These are phyloP conservation scores for Fusarium agapanthi DNA, from an alignment of 2,329 filamentous ascomycete genomes.

Conservation along the genomic window DNA sequence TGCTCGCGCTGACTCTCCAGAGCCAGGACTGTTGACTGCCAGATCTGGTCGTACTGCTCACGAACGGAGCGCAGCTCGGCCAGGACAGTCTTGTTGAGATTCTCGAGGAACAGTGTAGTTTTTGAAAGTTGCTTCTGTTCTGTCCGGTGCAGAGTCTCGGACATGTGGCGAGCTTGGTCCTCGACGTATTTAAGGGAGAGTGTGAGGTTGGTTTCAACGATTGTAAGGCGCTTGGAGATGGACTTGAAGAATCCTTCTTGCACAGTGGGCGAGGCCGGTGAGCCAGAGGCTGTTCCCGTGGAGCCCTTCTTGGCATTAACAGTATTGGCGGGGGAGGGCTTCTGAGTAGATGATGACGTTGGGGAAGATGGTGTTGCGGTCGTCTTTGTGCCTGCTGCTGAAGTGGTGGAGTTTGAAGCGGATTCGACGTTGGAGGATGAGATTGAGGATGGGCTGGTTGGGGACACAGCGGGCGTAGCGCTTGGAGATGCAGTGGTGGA, in stretches of 20 bases:
- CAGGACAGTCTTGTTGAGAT: constrained; percentile 87
- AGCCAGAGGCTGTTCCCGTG: constrained; percentile 40
- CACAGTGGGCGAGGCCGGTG: constrained; percentile 73
- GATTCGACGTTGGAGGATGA: constrained; percentile 22
- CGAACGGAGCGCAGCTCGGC: constrained; percentile 80
- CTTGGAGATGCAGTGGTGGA: constrained; percentile 19
- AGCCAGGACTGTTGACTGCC: constrained; percentile 93
- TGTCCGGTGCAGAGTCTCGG: constrained; percentile 85
- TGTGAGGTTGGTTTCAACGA: constrained; percentile 91
- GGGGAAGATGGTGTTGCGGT: constrained; percentile 11
- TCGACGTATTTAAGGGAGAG: constrained; percentile 96
- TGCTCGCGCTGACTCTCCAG: constrained; percentile 89
- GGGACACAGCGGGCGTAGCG: constrained; percentile 24
- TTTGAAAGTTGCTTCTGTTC: constrained; percentile 89
- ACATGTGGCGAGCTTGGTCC: constrained; percentile 89
- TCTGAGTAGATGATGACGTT: constrained; percentile 7
- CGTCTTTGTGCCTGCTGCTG: constrained; percentile 20
- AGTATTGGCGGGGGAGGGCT: constrained; percentile 24
- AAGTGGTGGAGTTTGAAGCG: constrained; percentile 9
- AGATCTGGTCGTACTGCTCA: constrained; percentile 92
- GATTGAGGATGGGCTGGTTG: constrained; percentile 25
- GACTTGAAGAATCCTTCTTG: constrained; percentile 99
- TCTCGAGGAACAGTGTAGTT: constrained; percentile 81
- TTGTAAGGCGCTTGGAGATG: constrained; percentile 89
- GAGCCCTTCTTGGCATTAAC: constrained; percentile 42